Percentiles rank a stretch among this genome's conserved stretches.
Evolutionary conservation across 495 filamentous ascomycete species (phyloP).

Genomic region (Aspergillus steynii): DNA sequence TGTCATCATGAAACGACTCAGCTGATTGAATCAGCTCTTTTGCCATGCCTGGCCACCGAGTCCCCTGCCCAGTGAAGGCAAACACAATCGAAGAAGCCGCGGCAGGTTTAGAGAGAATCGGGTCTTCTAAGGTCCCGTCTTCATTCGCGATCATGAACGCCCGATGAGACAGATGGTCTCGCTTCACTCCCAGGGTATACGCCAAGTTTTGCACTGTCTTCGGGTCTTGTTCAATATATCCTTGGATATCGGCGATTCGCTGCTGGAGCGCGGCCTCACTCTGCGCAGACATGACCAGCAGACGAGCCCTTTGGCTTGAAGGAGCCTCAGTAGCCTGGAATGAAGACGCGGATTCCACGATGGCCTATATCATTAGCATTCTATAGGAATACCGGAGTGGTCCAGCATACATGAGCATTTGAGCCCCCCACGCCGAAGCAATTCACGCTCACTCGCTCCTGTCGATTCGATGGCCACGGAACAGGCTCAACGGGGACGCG

Average conservation of each 20-base stretch:
- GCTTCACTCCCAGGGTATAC: constrained; percentile 25
- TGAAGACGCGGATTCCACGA: constrained; percentile 8
- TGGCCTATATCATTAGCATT: neutral
- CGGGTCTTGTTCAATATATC: constrained; percentile 16
- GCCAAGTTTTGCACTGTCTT: constrained; percentile 12
- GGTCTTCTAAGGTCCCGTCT: neutral
- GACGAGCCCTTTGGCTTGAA: neutral
- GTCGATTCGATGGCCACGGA: constrained; percentile 29
- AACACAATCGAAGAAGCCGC: constrained; percentile 6
- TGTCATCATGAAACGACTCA: constrained; percentile 4
- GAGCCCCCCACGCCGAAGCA: constrained; percentile 35
- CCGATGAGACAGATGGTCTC: constrained; percentile 23
- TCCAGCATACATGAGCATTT: constrained; percentile 26
- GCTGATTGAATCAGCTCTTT: constrained; percentile 7
- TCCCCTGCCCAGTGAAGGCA: constrained; percentile 32
- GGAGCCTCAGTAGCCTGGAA: neutral
- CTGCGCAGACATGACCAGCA: constrained; percentile 16
- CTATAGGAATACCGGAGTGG: neutral
- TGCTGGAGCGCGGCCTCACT: constrained; percentile 13
- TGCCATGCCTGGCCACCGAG: constrained; percentile 30
- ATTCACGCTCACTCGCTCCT: constrained; percentile 29
- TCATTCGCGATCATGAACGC: constrained; percentile 1
- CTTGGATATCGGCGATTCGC: constrained; percentile 5
- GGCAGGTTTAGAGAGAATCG: constrained; percentile 1
- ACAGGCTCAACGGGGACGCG: constrained; percentile 20